Evolutionary conservation across 257 asterid species (phyloP).

Genomic region (Handroanthus guayacan): DNA sequence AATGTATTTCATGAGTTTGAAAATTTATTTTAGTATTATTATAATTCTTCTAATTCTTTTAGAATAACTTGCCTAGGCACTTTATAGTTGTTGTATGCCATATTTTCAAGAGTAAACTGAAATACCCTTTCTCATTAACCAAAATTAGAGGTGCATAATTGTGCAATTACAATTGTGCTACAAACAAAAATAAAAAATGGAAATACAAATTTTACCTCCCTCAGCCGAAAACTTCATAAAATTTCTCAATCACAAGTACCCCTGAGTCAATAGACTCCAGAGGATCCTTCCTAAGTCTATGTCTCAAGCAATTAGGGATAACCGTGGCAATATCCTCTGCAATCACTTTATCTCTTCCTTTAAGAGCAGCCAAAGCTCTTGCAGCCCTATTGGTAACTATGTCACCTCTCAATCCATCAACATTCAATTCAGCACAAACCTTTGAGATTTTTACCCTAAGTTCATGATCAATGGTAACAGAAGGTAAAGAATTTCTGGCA

Average conservation of each 20-base stretch:
- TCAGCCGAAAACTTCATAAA: conserved; percentile 58
- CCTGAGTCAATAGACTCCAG: conserved; percentile 97
- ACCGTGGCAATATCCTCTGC: conserved; percentile 90
- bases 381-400: conserved; percentile 93
- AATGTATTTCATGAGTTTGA: too few species aligned
- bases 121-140: too few species aligned
- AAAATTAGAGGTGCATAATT: too few species aligned
- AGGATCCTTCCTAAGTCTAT: conserved; percentile 90
- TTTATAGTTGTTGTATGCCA: too few species aligned
- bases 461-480: conserved; percentile 74
- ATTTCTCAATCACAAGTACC: conserved; percentile 84
- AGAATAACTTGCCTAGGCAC: too few species aligned
- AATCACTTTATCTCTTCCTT: conserved; percentile 80
- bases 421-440: conserved; percentile 89
- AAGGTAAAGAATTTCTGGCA: conserved; percentile 62
- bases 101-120: too few species aligned
- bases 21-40: too few species aligned
- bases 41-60: too few species aligned
- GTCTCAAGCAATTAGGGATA: conserved; percentile 93
- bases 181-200: conserved; percentile 25
- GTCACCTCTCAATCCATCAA: conserved; percentile 92
- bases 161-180: too few species aligned
- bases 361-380: conserved; percentile 85
- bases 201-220: conserved; percentile 33
- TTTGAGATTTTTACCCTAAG: conserved; percentile 82